Evolutionary conservation across 2,329 filamentous ascomycete genomes (phyloP).

Genomic region (Cadophora malorum): DNA sequence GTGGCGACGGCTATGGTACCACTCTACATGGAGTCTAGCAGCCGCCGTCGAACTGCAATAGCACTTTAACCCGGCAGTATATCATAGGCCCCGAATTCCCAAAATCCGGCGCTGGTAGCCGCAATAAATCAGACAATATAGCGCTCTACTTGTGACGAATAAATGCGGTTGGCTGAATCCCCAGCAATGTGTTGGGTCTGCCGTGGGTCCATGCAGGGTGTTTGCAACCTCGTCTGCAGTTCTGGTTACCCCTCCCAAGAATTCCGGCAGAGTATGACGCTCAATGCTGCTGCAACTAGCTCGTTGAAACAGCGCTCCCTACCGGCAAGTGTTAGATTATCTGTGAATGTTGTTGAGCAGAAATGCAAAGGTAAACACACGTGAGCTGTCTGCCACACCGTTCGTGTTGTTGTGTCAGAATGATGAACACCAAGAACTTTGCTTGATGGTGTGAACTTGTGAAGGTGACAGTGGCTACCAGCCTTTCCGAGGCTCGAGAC

Average conservation of each 20-base stretch:
- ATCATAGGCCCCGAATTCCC: slow-evolving; percentile 25
- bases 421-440: neutral
- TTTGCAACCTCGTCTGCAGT: neutral
- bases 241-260: neutral
- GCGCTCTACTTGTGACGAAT: neutral
- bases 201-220: slow-evolving; percentile 4
- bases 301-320: slow-evolving; percentile 9
- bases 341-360: neutral
- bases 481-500: neutral
- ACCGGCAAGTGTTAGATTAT: neutral
- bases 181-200: neutral
- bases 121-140: slow-evolving; percentile 10
- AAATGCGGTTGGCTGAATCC: neutral
- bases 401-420: neutral
- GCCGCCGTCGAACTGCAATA: slow-evolving; percentile 11
- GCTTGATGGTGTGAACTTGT: neutral
- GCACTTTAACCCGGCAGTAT: slow-evolving; percentile 3
- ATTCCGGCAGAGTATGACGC: slow-evolving; percentile 5
- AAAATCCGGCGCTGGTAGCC: slow-evolving; percentile 23
- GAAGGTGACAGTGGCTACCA: neutral
- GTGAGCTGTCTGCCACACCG: neutral
- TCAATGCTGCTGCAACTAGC: slow-evolving; percentile 9
- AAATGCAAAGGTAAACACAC: slow-evolving; percentile 9
- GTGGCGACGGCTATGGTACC: neutral
- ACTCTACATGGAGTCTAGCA: neutral